phyloP scores from a whole-genome alignment of 164 flowering plant genomes.

The Cinnamomum micranthum region DNA sequence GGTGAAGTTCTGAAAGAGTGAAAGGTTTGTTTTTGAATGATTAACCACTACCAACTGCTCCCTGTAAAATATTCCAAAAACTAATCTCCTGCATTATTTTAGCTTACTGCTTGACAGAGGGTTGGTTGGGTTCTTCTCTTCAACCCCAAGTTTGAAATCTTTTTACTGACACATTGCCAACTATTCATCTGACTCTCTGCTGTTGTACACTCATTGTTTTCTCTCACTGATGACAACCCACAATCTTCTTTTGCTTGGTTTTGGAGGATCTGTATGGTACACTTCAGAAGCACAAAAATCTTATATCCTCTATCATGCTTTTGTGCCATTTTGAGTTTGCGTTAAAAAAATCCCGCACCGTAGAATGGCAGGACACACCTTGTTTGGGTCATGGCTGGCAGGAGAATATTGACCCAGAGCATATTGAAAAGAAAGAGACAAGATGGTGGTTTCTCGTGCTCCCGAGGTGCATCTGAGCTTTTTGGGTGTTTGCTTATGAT shows the following conservation, averaged over 20 bases:
- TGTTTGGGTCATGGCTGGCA: background rate
- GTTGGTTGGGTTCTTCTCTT: constrained; percentile 61
- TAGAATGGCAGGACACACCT: background rate
- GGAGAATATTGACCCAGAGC: background rate
- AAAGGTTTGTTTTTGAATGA: constrained; percentile 44
- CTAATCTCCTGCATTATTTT: constrained; percentile 26
- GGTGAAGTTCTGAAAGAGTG: constrained; percentile 24
- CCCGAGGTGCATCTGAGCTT: background rate
- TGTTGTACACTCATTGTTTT: constrained; percentile 71
- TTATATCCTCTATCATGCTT: constrained; percentile 1
- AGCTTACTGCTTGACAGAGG: background rate
- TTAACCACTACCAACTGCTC: constrained; percentile 81
- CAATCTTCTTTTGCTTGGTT: constrained; percentile 13
- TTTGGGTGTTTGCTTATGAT: background rate
- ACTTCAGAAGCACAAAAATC: background rate
- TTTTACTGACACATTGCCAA: constrained; percentile 92
- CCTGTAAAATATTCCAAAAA: constrained; percentile 51
- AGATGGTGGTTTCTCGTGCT: background rate
- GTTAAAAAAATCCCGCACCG: too few relatives aligned
- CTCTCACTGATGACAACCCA: constrained; percentile 41
- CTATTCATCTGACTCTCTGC: constrained; percentile 57
- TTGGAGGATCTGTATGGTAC: background rate
- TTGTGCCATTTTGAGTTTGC: background rate
- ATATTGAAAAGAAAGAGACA: background rate
- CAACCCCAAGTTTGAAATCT: constrained; percentile 52